Percentiles rank a stretch among this genome's conserved stretches.
These are phyloP conservation scores for Magnusiomyces suaveolens DNA, from an alignment of 1,139 yeast species.

Conservation along the genomic window DNA sequence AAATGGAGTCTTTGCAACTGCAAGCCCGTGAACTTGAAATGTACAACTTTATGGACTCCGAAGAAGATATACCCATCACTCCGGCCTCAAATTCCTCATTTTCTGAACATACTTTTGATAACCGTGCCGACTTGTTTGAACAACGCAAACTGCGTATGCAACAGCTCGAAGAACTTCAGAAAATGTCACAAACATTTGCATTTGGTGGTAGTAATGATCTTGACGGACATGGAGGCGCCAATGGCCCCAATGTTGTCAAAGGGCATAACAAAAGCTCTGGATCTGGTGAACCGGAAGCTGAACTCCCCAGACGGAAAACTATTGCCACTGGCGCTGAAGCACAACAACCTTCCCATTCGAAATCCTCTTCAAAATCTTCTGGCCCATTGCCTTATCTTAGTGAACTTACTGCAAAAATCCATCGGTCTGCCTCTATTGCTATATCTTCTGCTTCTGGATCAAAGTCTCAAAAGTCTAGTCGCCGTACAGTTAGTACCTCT, in stretches of 20 bases:
- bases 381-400: constrained; percentile 9
- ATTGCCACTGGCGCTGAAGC: neutral
- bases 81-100: constrained; percentile 6
- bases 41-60: constrained; percentile 57
- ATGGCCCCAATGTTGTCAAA: no score
- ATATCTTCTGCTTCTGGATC: neutral
- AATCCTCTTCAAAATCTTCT: neutral
- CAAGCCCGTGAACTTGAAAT: constrained; percentile 82
- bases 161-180: constrained; percentile 27
- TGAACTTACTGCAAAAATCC: constrained; percentile 12
- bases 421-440: constrained; percentile 6
- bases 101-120: constrained; percentile 10
- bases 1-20: constrained; percentile 76
- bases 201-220: neutral
- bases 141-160: constrained; percentile 23
- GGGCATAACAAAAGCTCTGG: neutral
- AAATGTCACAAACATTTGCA: constrained; percentile 29
- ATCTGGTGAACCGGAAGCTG: neutral
- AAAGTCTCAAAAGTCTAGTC: neutral
- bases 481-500: constrained; percentile 12
- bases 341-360: neutral
- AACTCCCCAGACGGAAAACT: neutral
- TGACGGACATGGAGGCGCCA: no score
- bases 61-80: constrained; percentile 5
- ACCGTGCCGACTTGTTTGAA: constrained; percentile 22